phyloP scores from a whole-genome alignment of 768 basidiomycete species.

The Symmetrospora coprosmae region DNA sequence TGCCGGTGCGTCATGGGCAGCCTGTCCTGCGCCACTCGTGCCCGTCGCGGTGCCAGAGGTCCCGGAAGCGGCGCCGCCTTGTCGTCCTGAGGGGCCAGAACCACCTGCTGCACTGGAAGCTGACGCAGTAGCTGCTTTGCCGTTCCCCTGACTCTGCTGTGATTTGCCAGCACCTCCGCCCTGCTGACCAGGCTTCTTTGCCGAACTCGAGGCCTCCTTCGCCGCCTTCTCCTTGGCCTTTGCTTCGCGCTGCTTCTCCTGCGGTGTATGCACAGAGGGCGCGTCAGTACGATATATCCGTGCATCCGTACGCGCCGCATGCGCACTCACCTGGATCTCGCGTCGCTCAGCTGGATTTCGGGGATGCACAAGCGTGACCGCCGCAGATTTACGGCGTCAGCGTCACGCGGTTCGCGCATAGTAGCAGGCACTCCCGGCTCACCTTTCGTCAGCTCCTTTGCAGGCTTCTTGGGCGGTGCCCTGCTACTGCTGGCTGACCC shows the following conservation, averaged over 20 bases:
- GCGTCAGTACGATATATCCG: neutral
- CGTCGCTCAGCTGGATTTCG: neutral
- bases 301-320: neutral
- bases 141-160: neutral
- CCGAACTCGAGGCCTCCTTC: neutral
- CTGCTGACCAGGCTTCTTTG: neutral
- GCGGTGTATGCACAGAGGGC: neutral
- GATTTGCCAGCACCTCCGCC: neutral
- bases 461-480: too few relatives aligned
- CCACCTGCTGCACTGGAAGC: neutral
- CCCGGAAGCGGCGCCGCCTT: too few relatives aligned
- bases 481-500: too few relatives aligned
- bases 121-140: neutral
- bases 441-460: slow-evolving; percentile 20
- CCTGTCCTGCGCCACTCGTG: too few relatives aligned
- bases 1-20: too few relatives aligned
- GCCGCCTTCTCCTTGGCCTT: slow-evolving; percentile 8
- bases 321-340: slow-evolving; percentile 1
- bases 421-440: neutral
- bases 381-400: too few relatives aligned
- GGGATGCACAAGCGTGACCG: neutral
- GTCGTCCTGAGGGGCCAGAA: too few relatives aligned
- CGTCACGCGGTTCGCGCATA: too few relatives aligned
- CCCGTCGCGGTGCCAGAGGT: too few relatives aligned
- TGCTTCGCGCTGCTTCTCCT: slow-evolving; percentile 16